A percentile compares a stretch with the other conserved stretches of the same genome.
These are phyloP conservation scores for Planoprotostelium fungivorum DNA, from an alignment of 78 protist species.

Conservation along the genomic window DNA sequence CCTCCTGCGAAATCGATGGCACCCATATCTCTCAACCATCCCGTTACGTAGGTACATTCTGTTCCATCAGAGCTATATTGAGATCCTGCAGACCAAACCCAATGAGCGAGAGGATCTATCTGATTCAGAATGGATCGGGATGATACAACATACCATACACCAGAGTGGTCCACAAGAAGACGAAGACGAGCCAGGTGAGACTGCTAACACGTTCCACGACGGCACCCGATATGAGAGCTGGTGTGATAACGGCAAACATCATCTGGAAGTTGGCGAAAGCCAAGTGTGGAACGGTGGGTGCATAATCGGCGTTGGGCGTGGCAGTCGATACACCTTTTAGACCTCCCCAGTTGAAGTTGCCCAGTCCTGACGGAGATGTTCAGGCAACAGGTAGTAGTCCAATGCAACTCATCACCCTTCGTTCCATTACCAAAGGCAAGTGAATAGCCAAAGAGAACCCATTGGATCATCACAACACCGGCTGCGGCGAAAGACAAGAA, in stretches of 20 bases:
- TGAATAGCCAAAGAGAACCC: neutral
- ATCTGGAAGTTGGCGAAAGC: slow-evolving; percentile 74
- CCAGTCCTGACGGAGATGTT: neutral
- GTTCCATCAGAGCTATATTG: neutral
- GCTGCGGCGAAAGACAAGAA: neutral
- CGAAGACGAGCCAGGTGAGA: slow-evolving; percentile 50
- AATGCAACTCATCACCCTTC: neutral
- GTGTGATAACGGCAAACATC: slow-evolving; percentile 90
- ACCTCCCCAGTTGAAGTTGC: neutral
- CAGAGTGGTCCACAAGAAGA: slow-evolving; percentile 68
- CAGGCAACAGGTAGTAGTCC: neutral
- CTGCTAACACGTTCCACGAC: slow-evolving; percentile 71
- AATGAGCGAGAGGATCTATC: slow-evolving; percentile 83
- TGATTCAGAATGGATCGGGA: neutral
- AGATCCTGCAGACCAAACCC: slow-evolving; percentile 73
- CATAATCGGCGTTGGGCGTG: neutral
- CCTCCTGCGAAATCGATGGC: slow-evolving; percentile 88
- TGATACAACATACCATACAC: slow-evolving; percentile 26
- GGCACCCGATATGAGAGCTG: slow-evolving; percentile 84
- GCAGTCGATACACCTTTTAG: neutral
- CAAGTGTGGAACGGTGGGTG: slow-evolving; percentile 56
- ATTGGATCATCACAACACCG: neutral
- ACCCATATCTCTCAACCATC: slow-evolving; percentile 66
- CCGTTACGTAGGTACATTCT: neutral
- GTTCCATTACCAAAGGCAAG: neutral